These are phyloP conservation scores for Penicillium thymicola DNA, from an alignment of 2,329 filamentous ascomycete species.

Conservation along the genomic window DNA sequence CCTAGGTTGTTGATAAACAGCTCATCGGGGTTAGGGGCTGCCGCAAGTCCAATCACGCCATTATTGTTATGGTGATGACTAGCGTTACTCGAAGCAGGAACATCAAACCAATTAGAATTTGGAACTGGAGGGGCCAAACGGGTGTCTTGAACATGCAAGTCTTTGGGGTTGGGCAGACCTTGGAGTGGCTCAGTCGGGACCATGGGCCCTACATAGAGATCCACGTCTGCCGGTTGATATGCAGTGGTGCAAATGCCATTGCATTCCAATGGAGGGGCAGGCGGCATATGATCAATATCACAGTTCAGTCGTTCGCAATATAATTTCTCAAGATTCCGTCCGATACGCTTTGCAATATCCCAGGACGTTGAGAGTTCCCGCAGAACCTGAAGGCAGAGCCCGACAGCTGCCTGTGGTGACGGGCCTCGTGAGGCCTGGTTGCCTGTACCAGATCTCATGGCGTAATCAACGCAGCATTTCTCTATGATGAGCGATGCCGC, in stretches of 20 bases:
- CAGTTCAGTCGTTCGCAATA: slow-evolving; percentile 15
- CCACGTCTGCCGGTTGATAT: not conserved
- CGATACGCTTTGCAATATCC: slow-evolving; percentile 24
- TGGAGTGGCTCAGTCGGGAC: not conserved
- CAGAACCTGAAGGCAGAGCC: slow-evolving; percentile 18
- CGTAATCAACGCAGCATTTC: slow-evolving; percentile 10
- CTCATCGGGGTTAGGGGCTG: slow-evolving; percentile 9
- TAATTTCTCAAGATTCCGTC: slow-evolving; percentile 20
- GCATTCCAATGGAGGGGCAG: not conserved
- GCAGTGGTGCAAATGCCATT: not conserved
- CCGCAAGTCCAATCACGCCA: not conserved
- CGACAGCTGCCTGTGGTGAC: slow-evolving; percentile 15
- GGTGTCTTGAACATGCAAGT: not conserved
- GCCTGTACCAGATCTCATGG: not conserved
- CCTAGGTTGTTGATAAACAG: slow-evolving; percentile 20
- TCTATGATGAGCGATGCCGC: slow-evolving; percentile 30
- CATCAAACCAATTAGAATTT: not conserved
- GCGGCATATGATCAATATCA: slow-evolving; percentile 11
- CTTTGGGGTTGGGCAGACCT: not conserved
- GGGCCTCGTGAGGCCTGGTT: slow-evolving; percentile 1
- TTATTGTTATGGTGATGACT: not conserved
- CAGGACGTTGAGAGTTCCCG: slow-evolving; percentile 22
- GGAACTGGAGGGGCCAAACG: not conserved
- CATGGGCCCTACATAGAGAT: not conserved
- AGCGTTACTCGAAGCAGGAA: not conserved